These are phyloP conservation scores for Penicillium mononematosum DNA, from an alignment of 495 filamentous ascomycete species.

Conservation along the genomic window DNA sequence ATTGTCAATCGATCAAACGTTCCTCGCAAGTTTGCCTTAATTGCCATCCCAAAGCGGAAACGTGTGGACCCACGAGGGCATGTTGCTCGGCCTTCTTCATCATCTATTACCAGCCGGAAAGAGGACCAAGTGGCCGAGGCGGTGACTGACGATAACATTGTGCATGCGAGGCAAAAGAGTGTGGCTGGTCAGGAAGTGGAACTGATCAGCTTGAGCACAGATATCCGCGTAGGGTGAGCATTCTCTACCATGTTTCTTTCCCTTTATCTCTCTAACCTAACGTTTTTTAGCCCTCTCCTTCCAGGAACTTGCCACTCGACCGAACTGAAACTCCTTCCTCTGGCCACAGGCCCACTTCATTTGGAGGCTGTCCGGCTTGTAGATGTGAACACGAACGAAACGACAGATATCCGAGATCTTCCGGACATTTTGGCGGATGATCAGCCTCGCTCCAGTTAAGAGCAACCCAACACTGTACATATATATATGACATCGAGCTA, in stretches of 20 bases:
- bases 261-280: conserved; percentile 9
- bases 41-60: conserved; percentile 76
- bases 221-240: conserved; percentile 75
- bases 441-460: conserved; percentile 21
- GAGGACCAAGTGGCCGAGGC: conserved; percentile 66
- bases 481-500: conserved; percentile 5
- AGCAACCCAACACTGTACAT: conserved; percentile 2
- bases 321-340: conserved; percentile 75
- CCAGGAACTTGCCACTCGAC: conserved; percentile 76
- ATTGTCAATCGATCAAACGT: conserved; percentile 75
- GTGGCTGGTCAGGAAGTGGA: conserved; percentile 70
- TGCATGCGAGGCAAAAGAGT: conserved; percentile 79
- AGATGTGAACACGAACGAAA: conserved; percentile 77
- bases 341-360: conserved; percentile 69
- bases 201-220: conserved; percentile 76
- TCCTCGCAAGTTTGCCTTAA: conserved; percentile 73
- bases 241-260: not conserved
- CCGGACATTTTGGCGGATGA: conserved; percentile 66
- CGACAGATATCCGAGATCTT: conserved; percentile 77
- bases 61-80: conserved; percentile 63
- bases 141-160: conserved; percentile 78
- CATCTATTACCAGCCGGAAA: conserved; percentile 41
- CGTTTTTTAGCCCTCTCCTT: conserved; percentile 57
- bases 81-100: conserved; percentile 47
- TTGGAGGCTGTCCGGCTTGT: conserved; percentile 80